Evolutionary conservation across 345 rosid genomes (phyloP).

Genomic region (Draba incana): DNA sequence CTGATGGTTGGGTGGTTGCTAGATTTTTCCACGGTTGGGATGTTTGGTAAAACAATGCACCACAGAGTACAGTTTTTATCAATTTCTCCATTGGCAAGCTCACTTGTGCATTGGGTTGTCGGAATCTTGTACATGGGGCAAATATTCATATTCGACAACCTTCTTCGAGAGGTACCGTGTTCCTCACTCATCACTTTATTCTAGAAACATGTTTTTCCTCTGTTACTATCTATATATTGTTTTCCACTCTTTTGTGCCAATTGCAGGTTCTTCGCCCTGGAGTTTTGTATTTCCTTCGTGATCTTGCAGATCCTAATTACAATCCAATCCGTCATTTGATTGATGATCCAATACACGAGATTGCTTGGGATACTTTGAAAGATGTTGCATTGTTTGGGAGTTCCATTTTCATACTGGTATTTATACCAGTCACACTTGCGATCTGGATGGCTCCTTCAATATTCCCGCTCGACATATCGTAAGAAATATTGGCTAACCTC

Average conservation of each 20-base stretch:
- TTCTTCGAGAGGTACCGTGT: constrained; percentile 93
- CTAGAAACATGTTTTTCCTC: neutral
- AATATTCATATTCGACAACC: constrained; percentile 96
- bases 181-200: neutral
- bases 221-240: constrained; percentile 6
- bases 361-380: constrained; percentile 88
- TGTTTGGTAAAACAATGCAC: constrained; percentile 96
- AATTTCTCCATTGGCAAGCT: constrained; percentile 89
- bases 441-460: constrained; percentile 83
- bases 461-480: constrained; percentile 96
- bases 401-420: constrained; percentile 94
- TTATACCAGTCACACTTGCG: constrained; percentile 96
- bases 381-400: constrained; percentile 94
- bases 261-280: constrained; percentile 89
- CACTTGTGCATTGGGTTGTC: constrained; percentile 94
- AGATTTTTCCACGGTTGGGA: constrained; percentile 88
- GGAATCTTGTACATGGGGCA: constrained; percentile 96
- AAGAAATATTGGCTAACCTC: constrained; percentile 40
- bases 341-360: constrained; percentile 96
- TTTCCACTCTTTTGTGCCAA: constrained; percentile 32
- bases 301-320: constrained; percentile 91
- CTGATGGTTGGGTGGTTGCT: constrained; percentile 99
- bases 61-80: constrained; percentile 82
- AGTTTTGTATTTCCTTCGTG: constrained; percentile 88
- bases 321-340: constrained; percentile 98